Evolutionary conservation across 2,329 filamentous ascomycete genomes (phyloP), one percentile per base, ranked within the genome.

Genomic region (Mollisiaceae sp.): DNA sequence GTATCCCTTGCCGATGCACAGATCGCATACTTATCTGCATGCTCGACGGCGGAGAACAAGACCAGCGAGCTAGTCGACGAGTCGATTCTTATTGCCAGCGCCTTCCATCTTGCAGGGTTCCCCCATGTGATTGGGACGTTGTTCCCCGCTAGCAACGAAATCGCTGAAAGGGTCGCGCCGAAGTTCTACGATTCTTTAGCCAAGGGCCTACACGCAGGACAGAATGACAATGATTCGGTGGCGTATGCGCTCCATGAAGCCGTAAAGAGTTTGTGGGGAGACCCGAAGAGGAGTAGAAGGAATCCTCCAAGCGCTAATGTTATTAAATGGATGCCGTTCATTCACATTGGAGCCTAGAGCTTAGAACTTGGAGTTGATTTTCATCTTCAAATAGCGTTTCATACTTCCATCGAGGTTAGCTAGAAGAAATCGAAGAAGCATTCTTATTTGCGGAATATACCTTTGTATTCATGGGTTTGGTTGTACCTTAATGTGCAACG

Each of bases 1-100:
- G 18, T 54, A 20, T 27, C 20, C 22, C 50, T 54, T 15, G 27
- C 9, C 18, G 5, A 54, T 8, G 27, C 20, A 8, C 22, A 35
- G 27, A 35, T 60, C 18, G 58, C 58, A 24, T 65, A 61, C 27
- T 50, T 65, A 1, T 65, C 63, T 20, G 63, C 63, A 27, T 65
- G 63, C 59, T 65, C 63, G 41, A 65, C 63, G 2, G 58, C 63
- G 5, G 35, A 62, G 50, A 45, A 45, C 41, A 45, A 8, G 36
- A 36, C n/a, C 14, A 5, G 2, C 2, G 5, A 56, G 9, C 27
- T 65, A 4, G 35, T 38, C 5, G 58, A 65, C n/a, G 63, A 65
- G 32, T 20, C 35, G 9, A 47, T 65, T 35, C 45, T 57, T 41
- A 3, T 65, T 2, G 58, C 59, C 3, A 62, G 39, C 27, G 50